Evolutionary conservation across 345 rosid genomes (phyloP).

Genomic region (sweet orange (Citrus sinensis)): DNA sequence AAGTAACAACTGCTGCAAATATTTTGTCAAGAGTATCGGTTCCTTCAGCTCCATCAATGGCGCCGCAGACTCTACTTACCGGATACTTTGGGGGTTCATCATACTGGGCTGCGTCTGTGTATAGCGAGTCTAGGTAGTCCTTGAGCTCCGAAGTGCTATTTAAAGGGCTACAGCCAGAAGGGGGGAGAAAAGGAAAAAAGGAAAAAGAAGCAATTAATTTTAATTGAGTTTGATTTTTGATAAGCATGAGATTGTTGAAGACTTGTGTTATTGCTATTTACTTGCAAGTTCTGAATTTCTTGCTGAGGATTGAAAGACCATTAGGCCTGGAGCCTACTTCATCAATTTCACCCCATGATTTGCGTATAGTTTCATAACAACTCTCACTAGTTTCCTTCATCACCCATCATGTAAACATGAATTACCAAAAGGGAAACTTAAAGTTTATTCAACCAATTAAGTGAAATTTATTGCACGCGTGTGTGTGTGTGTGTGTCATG

Average conservation of each 20-base stretch:
- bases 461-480: too few species aligned
- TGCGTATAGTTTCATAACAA: slow-evolving; percentile 32
- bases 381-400: slow-evolving; percentile 23
- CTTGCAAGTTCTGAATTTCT: slow-evolving; percentile 10
- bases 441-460: not conserved
- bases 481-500: too few species aligned
- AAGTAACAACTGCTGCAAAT: slow-evolving; percentile 15
- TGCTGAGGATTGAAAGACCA: slow-evolving; percentile 1
- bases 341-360: slow-evolving; percentile 39
- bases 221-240: not conserved
- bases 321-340: not conserved
- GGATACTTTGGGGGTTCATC: slow-evolving; percentile 23
- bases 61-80: slow-evolving; percentile 35
- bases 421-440: not conserved
- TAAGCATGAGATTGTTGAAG: not conserved
- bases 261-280: not conserved
- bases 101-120: slow-evolving; percentile 40
- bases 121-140: slow-evolving; percentile 10
- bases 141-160: slow-evolving; percentile 22
- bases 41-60: slow-evolving; percentile 26
- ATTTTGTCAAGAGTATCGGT: slow-evolving; percentile 28
- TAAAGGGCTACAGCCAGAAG: slow-evolving; percentile 20
- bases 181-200: too few species aligned
- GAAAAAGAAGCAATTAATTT: not conserved
- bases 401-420: not conserved